Conservation (phyloP, 2,329 filamentous ascomycete genomes). For the Alternaria panax region DNA sequence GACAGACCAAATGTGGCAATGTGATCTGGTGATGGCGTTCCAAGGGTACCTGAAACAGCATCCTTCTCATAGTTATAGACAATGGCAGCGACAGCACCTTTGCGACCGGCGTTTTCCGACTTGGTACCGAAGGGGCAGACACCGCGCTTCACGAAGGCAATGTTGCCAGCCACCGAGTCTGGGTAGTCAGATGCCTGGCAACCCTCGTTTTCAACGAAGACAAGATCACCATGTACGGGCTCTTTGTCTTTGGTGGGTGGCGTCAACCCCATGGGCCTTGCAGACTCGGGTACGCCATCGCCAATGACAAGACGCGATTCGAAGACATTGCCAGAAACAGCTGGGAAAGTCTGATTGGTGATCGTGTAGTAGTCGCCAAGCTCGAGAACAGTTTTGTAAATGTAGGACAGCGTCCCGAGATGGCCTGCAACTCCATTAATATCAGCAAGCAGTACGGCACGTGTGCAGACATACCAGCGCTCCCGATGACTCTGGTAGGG, state of each 20-base stretch:
- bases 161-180: slow-evolving; percentile 64
- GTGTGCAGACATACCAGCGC: slow-evolving; percentile 38
- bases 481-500: slow-evolving; percentile 52
- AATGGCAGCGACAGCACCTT: slow-evolving; percentile 75
- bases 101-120: slow-evolving; percentile 71
- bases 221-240: slow-evolving; percentile 46
- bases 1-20: slow-evolving; percentile 75
- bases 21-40: slow-evolving; percentile 64
- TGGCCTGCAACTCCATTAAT: slow-evolving; percentile 37
- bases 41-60: slow-evolving; percentile 70
- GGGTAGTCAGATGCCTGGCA: slow-evolving; percentile 65
- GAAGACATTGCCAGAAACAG: slow-evolving; percentile 46
- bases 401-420: slow-evolving; percentile 47
- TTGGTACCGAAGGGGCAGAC: slow-evolving; percentile 77
- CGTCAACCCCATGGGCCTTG: slow-evolving; percentile 46
- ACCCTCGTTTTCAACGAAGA: slow-evolving; percentile 45
- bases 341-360: slow-evolving; percentile 47
- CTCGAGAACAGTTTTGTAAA: slow-evolving; percentile 49
- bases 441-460: slow-evolving; percentile 13
- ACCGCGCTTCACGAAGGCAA: slow-evolving; percentile 77
- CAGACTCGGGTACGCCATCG: slow-evolving; percentile 43
- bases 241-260: slow-evolving; percentile 48
- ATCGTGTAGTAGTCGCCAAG: slow-evolving; percentile 52
- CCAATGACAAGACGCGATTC: slow-evolving; percentile 49
- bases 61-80: slow-evolving; percentile 78